Conservation (phyloP, 495 filamentous ascomycete genomes). For the Choiromyces venosus region DNA sequence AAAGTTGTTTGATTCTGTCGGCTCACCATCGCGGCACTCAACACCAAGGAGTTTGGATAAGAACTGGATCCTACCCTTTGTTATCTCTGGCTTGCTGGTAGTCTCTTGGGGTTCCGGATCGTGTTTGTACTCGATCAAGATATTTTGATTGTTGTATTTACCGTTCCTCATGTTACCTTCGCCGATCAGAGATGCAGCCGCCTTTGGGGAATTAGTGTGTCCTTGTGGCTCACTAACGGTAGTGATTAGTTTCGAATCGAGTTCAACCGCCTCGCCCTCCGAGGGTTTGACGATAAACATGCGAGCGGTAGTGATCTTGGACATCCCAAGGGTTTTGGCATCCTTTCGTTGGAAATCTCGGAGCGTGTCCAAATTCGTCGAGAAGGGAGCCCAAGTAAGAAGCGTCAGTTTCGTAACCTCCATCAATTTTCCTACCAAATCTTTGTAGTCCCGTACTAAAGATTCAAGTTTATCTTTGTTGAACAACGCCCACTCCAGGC, state of each 20-base stretch:
- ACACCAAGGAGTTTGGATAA: constrained; percentile 7
- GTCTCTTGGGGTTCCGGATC: not conserved
- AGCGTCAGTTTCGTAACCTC: constrained; percentile 16
- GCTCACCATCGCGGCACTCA: not conserved
- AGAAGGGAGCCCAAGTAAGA: not conserved
- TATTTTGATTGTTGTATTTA: not conserved
- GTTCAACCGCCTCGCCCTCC: not conserved
- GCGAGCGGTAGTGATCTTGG: constrained; percentile 6
- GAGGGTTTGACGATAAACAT: constrained; percentile 6
- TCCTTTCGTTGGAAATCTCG: constrained; percentile 6
- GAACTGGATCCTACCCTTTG: constrained; percentile 1
- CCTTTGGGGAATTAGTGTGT: not conserved
- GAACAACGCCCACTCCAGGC: constrained; percentile 24
- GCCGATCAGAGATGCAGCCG: not conserved
- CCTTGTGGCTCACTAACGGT: not conserved
- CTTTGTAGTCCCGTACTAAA: constrained; percentile 6
- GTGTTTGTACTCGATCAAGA: constrained; percentile 14
- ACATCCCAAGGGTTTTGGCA: constrained; percentile 16
- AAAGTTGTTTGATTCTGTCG: not conserved
- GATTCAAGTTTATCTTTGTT: constrained; percentile 9
- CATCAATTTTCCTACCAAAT: constrained; percentile 11
- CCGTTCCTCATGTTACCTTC: not conserved
- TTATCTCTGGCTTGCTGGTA: not conserved
- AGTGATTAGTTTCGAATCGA: constrained; percentile 5
- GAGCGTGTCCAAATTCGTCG: not conserved